These are phyloP conservation scores for Trichoderma brevicompactum DNA, from an alignment of 2,329 filamentous ascomycete species.

Conservation along the genomic window DNA sequence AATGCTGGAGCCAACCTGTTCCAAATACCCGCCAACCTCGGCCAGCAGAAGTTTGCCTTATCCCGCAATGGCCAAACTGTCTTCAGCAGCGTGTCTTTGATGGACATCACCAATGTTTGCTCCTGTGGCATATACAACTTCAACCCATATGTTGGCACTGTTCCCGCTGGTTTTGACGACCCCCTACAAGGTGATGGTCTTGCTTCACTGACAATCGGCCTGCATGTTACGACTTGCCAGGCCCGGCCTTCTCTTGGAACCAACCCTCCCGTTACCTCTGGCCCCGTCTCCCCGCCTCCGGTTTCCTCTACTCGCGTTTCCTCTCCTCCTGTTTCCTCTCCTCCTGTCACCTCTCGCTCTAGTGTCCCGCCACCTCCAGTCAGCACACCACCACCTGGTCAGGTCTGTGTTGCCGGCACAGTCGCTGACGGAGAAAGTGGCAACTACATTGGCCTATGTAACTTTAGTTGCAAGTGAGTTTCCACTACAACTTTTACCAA, in stretches of 20 bases:
- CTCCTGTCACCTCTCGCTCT: neutral
- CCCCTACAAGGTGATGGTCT: constrained; percentile 26
- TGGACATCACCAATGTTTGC: constrained; percentile 54
- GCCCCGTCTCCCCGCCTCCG: constrained; percentile 36
- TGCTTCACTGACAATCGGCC: constrained; percentile 23
- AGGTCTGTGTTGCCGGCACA: constrained; percentile 37
- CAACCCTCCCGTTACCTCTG: constrained; percentile 42
- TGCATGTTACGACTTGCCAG: constrained; percentile 29
- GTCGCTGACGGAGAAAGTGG: constrained; percentile 39
- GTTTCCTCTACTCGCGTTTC: constrained; percentile 22
- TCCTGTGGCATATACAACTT: constrained; percentile 61
- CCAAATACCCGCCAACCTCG: constrained; percentile 51
- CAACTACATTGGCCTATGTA: constrained; percentile 44
- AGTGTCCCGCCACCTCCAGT: constrained; percentile 41
- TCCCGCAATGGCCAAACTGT: constrained; percentile 47
- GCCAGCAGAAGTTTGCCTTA: constrained; percentile 49
- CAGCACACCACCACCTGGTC: constrained; percentile 11
- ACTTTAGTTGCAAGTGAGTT: constrained; percentile 37
- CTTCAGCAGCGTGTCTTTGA: constrained; percentile 51
- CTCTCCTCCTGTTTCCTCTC: constrained; percentile 23
- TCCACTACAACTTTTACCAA: neutral
- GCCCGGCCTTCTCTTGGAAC: constrained; percentile 40
- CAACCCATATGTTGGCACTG: constrained; percentile 58
- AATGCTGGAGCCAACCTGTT: constrained; percentile 40
- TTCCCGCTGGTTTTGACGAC: constrained; percentile 43